These are phyloP conservation scores for Papiliotrema terrestris DNA, from an alignment of 1,284 basidiomycete species.

Conservation along the genomic window DNA sequence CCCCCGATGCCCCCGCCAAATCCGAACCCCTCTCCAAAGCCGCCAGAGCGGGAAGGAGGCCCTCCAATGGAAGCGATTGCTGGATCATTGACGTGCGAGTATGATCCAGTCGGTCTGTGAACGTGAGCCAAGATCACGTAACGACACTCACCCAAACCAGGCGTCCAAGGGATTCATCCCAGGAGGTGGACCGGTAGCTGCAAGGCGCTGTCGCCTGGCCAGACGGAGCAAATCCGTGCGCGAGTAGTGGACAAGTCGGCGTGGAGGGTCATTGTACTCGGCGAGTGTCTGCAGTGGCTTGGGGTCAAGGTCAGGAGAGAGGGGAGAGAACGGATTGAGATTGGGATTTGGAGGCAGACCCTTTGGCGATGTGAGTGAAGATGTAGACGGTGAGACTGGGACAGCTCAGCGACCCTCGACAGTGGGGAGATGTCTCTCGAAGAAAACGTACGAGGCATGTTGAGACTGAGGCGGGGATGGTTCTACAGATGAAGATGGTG, in stretches of 20 bases:
- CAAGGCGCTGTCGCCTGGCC: constrained; percentile 7
- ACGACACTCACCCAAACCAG: constrained; percentile 33
- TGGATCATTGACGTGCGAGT: constrained; percentile 21
- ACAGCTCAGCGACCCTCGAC: too few relatives aligned
- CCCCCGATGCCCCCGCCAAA: constrained; percentile 45
- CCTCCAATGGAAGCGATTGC: constrained; percentile 39
- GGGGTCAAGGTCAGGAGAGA: constrained; percentile 36
- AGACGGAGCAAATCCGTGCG: constrained; percentile 21
- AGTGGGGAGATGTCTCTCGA: too few relatives aligned
- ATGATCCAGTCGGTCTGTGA: neutral
- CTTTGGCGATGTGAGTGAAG: constrained; percentile 23
- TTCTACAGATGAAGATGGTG: too few relatives aligned
- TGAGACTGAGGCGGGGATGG: too few relatives aligned
- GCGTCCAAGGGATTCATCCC: constrained; percentile 20
- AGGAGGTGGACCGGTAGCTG: constrained; percentile 3
- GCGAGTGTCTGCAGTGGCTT: neutral
- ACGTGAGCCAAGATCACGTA: neutral
- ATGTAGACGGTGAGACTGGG: constrained; percentile 9
- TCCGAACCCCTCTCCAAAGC: constrained; percentile 45
- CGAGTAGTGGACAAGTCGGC: constrained; percentile 17
- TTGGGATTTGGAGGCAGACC: constrained; percentile 20
- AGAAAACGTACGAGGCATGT: too few relatives aligned
- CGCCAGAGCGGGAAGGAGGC: constrained; percentile 13
- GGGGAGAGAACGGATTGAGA: constrained; percentile 42
- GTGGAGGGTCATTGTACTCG: neutral